Evolutionary conservation across 768 basidiomycete species (phyloP).

Genomic region (Lactarius deliciosus): DNA sequence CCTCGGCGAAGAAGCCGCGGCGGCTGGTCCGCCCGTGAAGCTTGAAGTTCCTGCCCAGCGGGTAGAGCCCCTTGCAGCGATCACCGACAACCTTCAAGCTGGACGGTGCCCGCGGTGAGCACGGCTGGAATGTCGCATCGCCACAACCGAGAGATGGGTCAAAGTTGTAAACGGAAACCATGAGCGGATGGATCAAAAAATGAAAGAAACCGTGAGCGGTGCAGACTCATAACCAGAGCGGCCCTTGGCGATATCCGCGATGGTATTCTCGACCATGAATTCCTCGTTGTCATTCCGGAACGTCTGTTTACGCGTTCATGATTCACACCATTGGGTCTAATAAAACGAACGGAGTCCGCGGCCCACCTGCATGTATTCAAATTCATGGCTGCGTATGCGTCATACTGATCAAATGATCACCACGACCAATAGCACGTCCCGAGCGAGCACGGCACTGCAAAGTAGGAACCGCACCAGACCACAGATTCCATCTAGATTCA

Average conservation of each 20-base stretch:
- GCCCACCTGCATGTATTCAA: slow-evolving; percentile 24
- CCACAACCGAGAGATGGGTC: slow-evolving; percentile 23
- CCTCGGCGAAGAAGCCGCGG: slow-evolving; percentile 25
- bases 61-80: slow-evolving; percentile 17
- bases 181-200: slow-evolving; percentile 5
- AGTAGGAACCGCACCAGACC: slow-evolving; percentile 25
- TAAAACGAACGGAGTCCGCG: too few species aligned
- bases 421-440: slow-evolving; percentile 15
- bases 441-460: slow-evolving; percentile 26
- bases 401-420: slow-evolving; percentile 1
- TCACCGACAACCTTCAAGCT: slow-evolving; percentile 25
- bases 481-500: slow-evolving; percentile 19
- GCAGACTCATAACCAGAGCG: slow-evolving; percentile 26
- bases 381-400: slow-evolving; percentile 16
- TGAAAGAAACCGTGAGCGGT: slow-evolving; percentile 15
- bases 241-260: slow-evolving; percentile 14
- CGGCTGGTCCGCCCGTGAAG: not conserved
- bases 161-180: slow-evolving; percentile 20
- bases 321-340: not conserved
- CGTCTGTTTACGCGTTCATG: slow-evolving; percentile 6
- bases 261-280: slow-evolving; percentile 24
- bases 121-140: slow-evolving; percentile 25
- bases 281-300: slow-evolving; percentile 25
- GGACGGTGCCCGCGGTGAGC: slow-evolving; percentile 23
- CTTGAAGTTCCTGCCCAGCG: slow-evolving; percentile 15